phyloP scores from a whole-genome alignment of 73 alveolate genomes.

The Blepharisma japonicum region DNA sequence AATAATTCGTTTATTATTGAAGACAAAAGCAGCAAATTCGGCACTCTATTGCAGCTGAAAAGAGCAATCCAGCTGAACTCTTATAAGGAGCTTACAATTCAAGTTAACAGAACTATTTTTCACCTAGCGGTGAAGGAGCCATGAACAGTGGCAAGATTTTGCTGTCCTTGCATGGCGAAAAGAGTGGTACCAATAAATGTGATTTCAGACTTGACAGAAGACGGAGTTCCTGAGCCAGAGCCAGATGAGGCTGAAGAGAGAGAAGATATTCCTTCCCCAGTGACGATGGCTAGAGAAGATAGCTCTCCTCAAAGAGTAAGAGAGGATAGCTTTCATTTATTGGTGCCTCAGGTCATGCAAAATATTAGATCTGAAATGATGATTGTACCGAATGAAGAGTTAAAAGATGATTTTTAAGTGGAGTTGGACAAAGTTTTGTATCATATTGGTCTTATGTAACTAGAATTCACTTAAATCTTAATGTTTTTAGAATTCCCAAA shows the following conservation, averaged over 20 bases:
- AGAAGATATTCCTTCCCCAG: no score
- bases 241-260: no score
- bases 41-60: neutral
- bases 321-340: no score
- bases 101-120: conserved; percentile 19
- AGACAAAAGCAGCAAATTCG: conserved; percentile 24
- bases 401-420: neutral
- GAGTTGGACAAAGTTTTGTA: neutral
- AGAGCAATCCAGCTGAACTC: neutral
- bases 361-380: neutral
- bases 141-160: neutral
- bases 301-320: no score
- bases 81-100: neutral
- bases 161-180: neutral
- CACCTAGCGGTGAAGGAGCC: neutral
- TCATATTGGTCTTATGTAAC: neutral
- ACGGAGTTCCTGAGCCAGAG: no score
- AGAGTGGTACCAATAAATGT: no score
- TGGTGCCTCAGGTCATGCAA: no score
- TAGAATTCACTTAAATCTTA: neutral
- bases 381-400: neutral
- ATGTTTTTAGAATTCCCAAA: neutral
- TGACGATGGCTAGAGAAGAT: no score
- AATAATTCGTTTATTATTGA: neutral
- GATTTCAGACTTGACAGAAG: no score